Conservation (phyloP, 2,329 filamentous ascomycete genomes). For the Penicillium sp. region DNA sequence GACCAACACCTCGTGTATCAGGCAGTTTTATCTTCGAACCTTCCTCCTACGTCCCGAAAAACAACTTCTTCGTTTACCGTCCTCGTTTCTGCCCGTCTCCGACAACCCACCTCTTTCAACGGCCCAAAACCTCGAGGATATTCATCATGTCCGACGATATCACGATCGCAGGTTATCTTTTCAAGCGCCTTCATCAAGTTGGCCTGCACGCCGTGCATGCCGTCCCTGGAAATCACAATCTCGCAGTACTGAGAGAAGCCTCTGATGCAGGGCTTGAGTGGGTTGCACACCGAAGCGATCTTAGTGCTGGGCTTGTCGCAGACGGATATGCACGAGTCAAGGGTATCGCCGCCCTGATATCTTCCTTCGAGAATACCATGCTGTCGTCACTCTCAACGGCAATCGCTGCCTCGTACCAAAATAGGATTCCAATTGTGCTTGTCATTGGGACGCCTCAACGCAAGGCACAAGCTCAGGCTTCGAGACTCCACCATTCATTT, state of each 20-base stretch:
- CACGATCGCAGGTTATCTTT: neutral
- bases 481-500: neutral
- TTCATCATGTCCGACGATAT: neutral
- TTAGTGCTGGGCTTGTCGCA: neutral
- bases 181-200: neutral
- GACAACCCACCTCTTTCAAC: neutral
- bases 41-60: neutral
- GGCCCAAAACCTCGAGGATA: neutral
- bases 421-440: neutral
- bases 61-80: neutral
- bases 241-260: neutral
- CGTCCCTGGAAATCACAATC: neutral
- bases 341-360: neutral
- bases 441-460: neutral
- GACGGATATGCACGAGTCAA: neutral
- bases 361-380: neutral
- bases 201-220: neutral
- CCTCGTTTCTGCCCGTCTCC: neutral
- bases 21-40: no score
- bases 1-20: neutral
- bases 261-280: neutral
- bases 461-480: neutral
- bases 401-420: neutral
- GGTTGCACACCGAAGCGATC: neutral
- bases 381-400: neutral